Percentiles rank a stretch among this genome's conserved stretches.
Conservation (phyloP, 495 filamentous ascomycete genomes). For the Patellaria atrata region DNA sequence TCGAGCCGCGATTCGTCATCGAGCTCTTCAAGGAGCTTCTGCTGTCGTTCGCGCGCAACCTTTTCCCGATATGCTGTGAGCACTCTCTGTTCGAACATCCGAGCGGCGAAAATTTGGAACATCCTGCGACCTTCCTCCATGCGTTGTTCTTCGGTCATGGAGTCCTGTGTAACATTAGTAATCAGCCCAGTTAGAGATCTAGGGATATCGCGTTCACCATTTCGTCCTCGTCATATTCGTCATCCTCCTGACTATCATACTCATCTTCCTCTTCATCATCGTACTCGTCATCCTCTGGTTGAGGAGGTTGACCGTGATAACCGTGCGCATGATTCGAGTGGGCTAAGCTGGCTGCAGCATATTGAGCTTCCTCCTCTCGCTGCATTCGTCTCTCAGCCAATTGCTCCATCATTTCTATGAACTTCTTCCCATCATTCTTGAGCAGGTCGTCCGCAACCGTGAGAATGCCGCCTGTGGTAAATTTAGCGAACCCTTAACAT, state of each 20-base stretch:
- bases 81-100: slow-evolving; percentile 98
- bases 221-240: slow-evolving; percentile 76
- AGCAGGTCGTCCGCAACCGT: slow-evolving; percentile 97
- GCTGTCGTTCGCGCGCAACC: slow-evolving; percentile 79
- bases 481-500: no score
- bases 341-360: slow-evolving; percentile 38
- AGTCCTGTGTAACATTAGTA: slow-evolving; percentile 43
- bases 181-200: slow-evolving; percentile 19
- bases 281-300: slow-evolving; percentile 58
- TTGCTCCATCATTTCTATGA: slow-evolving; percentile 99
- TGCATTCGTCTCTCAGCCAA: slow-evolving; percentile 95
- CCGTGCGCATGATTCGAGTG: slow-evolving; percentile 31
- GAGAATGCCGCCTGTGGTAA: slow-evolving; percentile 73
- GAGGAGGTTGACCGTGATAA: slow-evolving; percentile 44
- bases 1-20: slow-evolving; percentile 65
- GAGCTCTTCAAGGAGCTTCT: slow-evolving; percentile 82
- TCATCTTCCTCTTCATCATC: slow-evolving; percentile 77
- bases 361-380: slow-evolving; percentile 81
- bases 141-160: slow-evolving; percentile 93
- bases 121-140: slow-evolving; percentile 98
- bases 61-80: slow-evolving; percentile 96
- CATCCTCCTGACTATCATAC: slow-evolving; percentile 78
- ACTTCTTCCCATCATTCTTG: slow-evolving; percentile 98
- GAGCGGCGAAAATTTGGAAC: slow-evolving; percentile 98
- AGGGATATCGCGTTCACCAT: slow-evolving; percentile 37